Percentiles rank a stretch among this genome's conserved stretches.
phyloP scores from a whole-genome alignment of 176 grass and related monocot genomes.

The Carex parvula region DNA sequence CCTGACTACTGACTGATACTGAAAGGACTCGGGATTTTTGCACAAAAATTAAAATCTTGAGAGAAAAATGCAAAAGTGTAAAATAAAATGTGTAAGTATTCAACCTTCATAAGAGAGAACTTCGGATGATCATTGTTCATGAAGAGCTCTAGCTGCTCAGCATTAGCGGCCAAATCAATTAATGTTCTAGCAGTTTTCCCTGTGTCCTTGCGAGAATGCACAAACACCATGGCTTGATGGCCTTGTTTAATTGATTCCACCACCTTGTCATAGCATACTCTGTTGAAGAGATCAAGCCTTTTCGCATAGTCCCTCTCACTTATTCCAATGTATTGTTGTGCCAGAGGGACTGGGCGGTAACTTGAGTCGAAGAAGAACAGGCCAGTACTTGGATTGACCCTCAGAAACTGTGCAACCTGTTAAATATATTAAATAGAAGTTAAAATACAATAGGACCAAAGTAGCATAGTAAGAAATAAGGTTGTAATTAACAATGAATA shows the following conservation, averaged over 20 bases:
- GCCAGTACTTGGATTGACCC: slow-evolving; percentile 75
- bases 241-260: slow-evolving; percentile 92
- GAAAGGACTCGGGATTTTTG: slow-evolving; percentile 7
- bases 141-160: slow-evolving; percentile 69
- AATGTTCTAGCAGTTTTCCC: slow-evolving; percentile 90
- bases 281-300: slow-evolving; percentile 73
- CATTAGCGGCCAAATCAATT: slow-evolving; percentile 71
- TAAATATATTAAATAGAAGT: slow-evolving; percentile 13
- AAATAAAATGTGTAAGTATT: background rate
- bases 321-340: slow-evolving; percentile 94
- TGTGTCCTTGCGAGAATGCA: slow-evolving; percentile 94
- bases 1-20: background rate
- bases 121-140: slow-evolving; percentile 69
- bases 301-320: slow-evolving; percentile 77
- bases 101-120: slow-evolving; percentile 73
- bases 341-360: slow-evolving; percentile 90
- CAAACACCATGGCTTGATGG: slow-evolving; percentile 93
- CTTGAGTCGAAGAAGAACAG: slow-evolving; percentile 94
- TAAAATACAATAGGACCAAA: background rate
- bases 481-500: slow-evolving; percentile 28
- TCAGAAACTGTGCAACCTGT: slow-evolving; percentile 96
- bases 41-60: slow-evolving; percentile 31
- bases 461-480: slow-evolving; percentile 16
- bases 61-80: slow-evolving; percentile 24
- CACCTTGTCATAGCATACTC: slow-evolving; percentile 84